These are phyloP conservation scores for Ascoidea asiatica DNA, from an alignment of 805 yeast genomes.

Conservation along the genomic window DNA sequence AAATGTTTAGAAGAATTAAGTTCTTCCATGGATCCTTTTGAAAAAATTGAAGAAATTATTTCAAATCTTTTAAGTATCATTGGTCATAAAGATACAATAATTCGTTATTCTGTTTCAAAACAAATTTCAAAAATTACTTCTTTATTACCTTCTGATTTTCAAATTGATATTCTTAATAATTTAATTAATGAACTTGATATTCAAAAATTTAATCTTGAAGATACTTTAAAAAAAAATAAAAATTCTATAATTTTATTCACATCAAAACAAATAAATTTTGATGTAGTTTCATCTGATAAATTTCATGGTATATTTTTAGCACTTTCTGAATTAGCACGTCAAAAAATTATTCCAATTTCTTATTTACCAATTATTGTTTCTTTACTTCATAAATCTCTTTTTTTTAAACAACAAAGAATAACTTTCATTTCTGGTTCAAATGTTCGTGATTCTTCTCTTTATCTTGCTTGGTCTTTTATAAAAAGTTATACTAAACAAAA, in stretches of 20 bases:
- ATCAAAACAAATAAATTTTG: slow-evolving; percentile 15
- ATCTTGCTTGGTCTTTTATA: slow-evolving; percentile 67
- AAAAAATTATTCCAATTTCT: slow-evolving; percentile 9
- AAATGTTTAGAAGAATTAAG: slow-evolving; percentile 8
- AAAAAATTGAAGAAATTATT: slow-evolving; percentile 32
- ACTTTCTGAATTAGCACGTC: slow-evolving; percentile 33
- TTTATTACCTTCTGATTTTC: slow-evolving; percentile 21
- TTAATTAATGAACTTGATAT: slow-evolving; percentile 11
- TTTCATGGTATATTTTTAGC: slow-evolving; percentile 49
- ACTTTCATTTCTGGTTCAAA: slow-evolving; percentile 47
- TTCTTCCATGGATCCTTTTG: slow-evolving; percentile 13
- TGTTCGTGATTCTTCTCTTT: slow-evolving; percentile 76
- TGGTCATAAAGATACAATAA: slow-evolving; percentile 34
- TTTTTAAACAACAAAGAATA: slow-evolving; percentile 44
- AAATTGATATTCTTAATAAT: slow-evolving; percentile 24
- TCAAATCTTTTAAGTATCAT: slow-evolving; percentile 31
- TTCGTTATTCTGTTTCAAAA: slow-evolving; percentile 57
- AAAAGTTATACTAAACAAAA: slow-evolving; percentile 21
- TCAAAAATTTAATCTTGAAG: slow-evolving; percentile 11
- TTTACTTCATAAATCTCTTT: slow-evolving; percentile 4
- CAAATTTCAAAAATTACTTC: slow-evolving; percentile 36
- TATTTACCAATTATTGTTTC: slow-evolving; percentile 21
- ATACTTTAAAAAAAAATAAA: too few species aligned
- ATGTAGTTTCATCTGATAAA: slow-evolving; percentile 23
- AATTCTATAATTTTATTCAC: slow-evolving; percentile 3